These are phyloP conservation scores for Hordeum pubiflorum DNA, from an alignment of 202 grass and related monocot genomes.

Conservation along the genomic window DNA sequence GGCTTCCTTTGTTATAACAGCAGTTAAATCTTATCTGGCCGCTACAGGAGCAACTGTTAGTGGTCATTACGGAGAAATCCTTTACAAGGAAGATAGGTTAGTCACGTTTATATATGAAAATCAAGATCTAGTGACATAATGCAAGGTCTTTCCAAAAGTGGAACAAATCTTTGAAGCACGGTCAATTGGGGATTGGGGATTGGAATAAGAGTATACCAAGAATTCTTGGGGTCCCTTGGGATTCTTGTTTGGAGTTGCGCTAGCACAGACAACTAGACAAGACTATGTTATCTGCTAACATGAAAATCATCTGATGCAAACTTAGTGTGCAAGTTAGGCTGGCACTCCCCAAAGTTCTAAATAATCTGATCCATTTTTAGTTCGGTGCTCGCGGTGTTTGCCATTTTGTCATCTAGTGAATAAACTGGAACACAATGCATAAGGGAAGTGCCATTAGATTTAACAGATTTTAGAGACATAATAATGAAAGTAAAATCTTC, in stretches of 20 bases:
- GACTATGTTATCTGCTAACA: not conserved
- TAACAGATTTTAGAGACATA: not conserved
- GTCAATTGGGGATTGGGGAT: no score
- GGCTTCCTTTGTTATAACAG: not conserved
- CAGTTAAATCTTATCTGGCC: not conserved
- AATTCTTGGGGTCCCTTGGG: no score
- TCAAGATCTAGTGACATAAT: no score
- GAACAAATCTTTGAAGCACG: no score
- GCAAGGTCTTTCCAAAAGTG: no score
- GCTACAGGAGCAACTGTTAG: not conserved
- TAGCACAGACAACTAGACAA: not conserved
- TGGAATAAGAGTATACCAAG: no score
- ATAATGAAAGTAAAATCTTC: not conserved
- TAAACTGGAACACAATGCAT: not conserved
- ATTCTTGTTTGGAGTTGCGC: no score
- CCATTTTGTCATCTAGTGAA: not conserved
- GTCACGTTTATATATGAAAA: no score
- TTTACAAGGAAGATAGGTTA: no score
- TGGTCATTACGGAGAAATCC: not conserved
- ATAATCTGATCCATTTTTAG: not conserved
- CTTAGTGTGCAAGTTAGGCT: not conserved
- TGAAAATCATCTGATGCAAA: not conserved
- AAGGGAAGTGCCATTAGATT: not conserved
- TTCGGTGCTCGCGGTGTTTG: not conserved
- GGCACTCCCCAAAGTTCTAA: not conserved